Conservation (phyloP, 371 early-diverging fungal genomes). For the Mucor ambiguus region DNA sequence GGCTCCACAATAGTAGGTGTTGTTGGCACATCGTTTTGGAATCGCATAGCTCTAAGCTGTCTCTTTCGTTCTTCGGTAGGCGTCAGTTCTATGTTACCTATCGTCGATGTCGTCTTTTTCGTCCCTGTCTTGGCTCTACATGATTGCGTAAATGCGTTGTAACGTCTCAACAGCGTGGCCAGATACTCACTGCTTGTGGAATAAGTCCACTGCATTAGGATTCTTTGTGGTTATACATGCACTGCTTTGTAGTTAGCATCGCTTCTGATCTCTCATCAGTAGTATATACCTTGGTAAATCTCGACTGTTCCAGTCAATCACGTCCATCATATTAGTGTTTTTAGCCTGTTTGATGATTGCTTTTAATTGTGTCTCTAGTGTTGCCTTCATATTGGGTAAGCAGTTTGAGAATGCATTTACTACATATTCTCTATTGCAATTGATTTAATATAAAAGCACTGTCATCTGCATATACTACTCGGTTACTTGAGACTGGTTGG, state of each 20-base stretch:
- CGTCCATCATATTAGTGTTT: conserved; percentile 51
- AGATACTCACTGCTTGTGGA: conserved; percentile 11
- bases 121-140: neutral
- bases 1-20: neutral
- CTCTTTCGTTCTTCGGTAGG: conserved; percentile 17
- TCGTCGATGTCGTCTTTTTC: conserved; percentile 1
- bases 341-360: conserved; percentile 45
- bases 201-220: conserved; percentile 7
- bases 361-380: conserved; percentile 46
- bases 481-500: conserved; percentile 20
- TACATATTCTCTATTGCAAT: conserved; percentile 49
- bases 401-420: conserved; percentile 47
- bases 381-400: conserved; percentile 38
- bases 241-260: neutral
- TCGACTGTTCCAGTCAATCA: conserved; percentile 79
- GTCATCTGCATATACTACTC: neutral
- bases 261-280: neutral
- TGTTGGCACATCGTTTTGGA: conserved; percentile 18
- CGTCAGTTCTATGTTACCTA: conserved; percentile 25
- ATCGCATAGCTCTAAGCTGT: conserved; percentile 25
- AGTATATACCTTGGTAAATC: conserved; percentile 35
- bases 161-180: neutral
- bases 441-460: neutral
- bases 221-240: conserved; percentile 19
- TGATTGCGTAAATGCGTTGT: neutral